Base-by-base conservation (phyloP, 768 basidiomycete genomes). In the Coprinellus micaceus region DNA sequence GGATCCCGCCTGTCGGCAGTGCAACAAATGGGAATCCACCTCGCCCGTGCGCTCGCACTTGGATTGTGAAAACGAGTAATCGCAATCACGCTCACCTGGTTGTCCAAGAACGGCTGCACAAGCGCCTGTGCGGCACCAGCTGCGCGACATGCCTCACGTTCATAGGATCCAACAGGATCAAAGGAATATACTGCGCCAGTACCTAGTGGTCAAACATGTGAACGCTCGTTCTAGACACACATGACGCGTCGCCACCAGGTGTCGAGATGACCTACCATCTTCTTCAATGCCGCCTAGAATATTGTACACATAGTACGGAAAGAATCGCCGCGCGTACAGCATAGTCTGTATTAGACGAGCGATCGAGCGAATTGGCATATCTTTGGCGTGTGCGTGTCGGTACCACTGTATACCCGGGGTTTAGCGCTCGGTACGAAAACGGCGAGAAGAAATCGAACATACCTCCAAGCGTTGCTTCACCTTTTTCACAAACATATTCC, bases 101-200 rank as follows among this genome's bases (percentile, higher is more conserved):
- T 98, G 74, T 99, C 97, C 64, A 99, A 76, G 84, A 99, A 97
- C 1, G 97, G 97, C 66, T 99, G 97, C 6, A 99, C 84, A 22
- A 99, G 82, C 47, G 86, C 82, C 68, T 93, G 89, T n/a, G 95
- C 96, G 15, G 95, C 89, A 49, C 97, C 97, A 47, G 95, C 94
- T 37, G 95, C 95, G 60, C 97, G 88, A 75, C 95, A 98, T 29
- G 91, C 84, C 75, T 97, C 94, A 58, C 97, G 89, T 74, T 98
- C 95, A 71, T 99, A 99, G 47, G 91, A 94, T 25, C 97, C 97
- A 29, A 98, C 94, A 37, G 97, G 97, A 73, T 99, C 97, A 71
- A 97, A 99, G n/a, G 96, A 98, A 79, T 99, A 99, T 28, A 99
- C 95, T 10, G 96, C 93, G 52, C 97, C 97, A 36, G 91, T 84